Base-by-base conservation (phyloP, 306 rosid species). In the Begonia loranthoides region DNA sequence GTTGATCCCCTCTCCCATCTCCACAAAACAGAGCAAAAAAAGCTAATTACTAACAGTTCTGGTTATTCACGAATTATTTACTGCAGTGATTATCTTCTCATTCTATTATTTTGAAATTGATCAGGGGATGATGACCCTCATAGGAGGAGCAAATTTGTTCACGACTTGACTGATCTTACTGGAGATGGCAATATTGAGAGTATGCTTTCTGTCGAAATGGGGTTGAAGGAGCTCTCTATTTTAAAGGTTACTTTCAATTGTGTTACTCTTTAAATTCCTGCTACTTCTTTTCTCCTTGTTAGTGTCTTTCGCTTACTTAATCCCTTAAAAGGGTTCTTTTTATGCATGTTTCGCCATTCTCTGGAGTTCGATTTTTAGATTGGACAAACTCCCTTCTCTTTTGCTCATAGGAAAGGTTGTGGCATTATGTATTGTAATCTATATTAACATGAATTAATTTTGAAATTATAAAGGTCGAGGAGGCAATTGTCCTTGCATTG, bases 131-230 rank as follows among this genome's bases (percentile, higher is more conserved):
- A 66, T 63, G 79, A 73, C 57, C 68, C 72, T 15, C 93, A 84
- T 71, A 75, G 70, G 61, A 80, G 94, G 71, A 82, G 71, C 73
- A 72, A 74, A 57, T 63, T 76, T 76, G 69, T 73, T 68, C 83
- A 69, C 51, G 97, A 89, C 70, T 62, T 79, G 51, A 84, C 75
- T 72, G 97, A 89, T 78, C 81, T 85, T 34, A 78, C 83, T 5
- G 97, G 94, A 62, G 97, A 89, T 73, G 97, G 97, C 78, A 89
- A 82, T 68, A 89, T 89, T 24, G 95, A 89, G 64, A 85, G 87
- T 51, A 85, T 89, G 97, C 95, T 89, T 68, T 79, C 95, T 17
- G 85, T 89, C 71, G 97, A 89, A 72, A 85, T 89, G 95, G 97
- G 95, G 52, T 61, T 89, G 62, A 79, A 85, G 66, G 94, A 89